Base-by-base conservation (phyloP, 2,329 filamentous ascomycete species). In the Geosmithia flava region DNA sequence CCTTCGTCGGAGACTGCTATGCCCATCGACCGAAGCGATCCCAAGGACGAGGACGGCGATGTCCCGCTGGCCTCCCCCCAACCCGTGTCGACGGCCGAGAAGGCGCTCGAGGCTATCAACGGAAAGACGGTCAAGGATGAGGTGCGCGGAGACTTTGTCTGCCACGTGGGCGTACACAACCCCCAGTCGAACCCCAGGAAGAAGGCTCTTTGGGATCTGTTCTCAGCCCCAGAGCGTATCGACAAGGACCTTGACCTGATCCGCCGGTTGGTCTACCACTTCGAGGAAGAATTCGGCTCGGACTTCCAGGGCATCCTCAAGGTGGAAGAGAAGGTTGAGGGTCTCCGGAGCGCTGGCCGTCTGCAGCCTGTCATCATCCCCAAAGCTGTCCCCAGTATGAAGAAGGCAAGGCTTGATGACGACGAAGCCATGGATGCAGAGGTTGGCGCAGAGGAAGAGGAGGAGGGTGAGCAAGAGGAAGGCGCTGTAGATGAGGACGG, bases 41-140 rank as follows among this genome's bases (percentile, higher is more conserved):
- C 78, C 13, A 81, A 85, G 53, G 84, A 88, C 45, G 83, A 85
- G 43, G 76, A 81, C 49, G 74, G 75, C 15, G 78, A 79, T 44
- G 63, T 71, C 55, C 71, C 77, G 41, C 71, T 74, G 16, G 77
- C 78, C 49, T 74, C 79, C 30, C 68, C 75, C 19, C 63, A 64
- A 8, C 65, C 62, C 5, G 67, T 71, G 2, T 75, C 75, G 2
- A 85, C 84, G 2, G 88, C 89, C 0, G 86, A 95, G 44, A 91
- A 86, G 59, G 91, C 91, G 1, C 75, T 96, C 0, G 88, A 93
- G 52, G 87, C 89, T n/a, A 84, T 98, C 57, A 97, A 98, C 58
- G 88, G 90, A 55, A 97, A 98, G 71, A 95, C 89, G 0, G 95
- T 98, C 52, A 88, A 95, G 58, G 93, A 98, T 60, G 85, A 95